Evolutionary conservation across 169 alveolate genomes (phyloP).

Genomic region (Pseudocohnilembus persalinus): DNA sequence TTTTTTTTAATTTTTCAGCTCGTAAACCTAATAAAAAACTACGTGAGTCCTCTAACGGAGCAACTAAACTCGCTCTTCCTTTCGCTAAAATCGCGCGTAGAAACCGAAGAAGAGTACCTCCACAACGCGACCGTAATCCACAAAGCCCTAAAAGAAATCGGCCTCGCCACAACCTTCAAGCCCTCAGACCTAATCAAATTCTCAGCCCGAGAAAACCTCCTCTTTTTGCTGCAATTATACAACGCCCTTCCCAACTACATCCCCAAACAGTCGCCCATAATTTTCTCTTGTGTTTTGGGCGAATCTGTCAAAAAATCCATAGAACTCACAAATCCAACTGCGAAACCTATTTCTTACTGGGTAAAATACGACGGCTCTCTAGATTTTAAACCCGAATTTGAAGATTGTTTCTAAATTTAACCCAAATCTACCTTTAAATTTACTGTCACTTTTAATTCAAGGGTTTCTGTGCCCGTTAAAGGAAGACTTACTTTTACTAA

Average conservation of each 20-base stretch:
- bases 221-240: constrained; percentile 77
- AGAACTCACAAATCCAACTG: constrained; percentile 85
- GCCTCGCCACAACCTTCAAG: constrained; percentile 63
- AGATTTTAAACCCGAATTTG: constrained; percentile 75
- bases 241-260: constrained; percentile 89
- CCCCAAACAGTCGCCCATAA: constrained; percentile 85
- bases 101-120: constrained; percentile 55
- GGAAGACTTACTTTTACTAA: constrained; percentile 86
- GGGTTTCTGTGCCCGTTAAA: constrained; percentile 75
- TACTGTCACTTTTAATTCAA: constrained; percentile 82
- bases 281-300: constrained; percentile 87
- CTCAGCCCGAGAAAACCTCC: constrained; percentile 82
- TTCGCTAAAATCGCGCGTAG: constrained; percentile 36
- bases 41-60: not conserved
- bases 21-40: not conserved
- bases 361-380: constrained; percentile 80
- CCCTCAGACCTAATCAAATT: constrained; percentile 60
- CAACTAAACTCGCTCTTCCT: not conserved
- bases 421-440: constrained; percentile 77
- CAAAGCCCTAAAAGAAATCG: constrained; percentile 71
- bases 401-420: constrained; percentile 61
- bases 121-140: constrained; percentile 62
- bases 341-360: constrained; percentile 82
- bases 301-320: constrained; percentile 81
- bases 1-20: not conserved